Conservation (phyloP, 1,284 basidiomycete species). For the Xerocomus nothofagi region DNA sequence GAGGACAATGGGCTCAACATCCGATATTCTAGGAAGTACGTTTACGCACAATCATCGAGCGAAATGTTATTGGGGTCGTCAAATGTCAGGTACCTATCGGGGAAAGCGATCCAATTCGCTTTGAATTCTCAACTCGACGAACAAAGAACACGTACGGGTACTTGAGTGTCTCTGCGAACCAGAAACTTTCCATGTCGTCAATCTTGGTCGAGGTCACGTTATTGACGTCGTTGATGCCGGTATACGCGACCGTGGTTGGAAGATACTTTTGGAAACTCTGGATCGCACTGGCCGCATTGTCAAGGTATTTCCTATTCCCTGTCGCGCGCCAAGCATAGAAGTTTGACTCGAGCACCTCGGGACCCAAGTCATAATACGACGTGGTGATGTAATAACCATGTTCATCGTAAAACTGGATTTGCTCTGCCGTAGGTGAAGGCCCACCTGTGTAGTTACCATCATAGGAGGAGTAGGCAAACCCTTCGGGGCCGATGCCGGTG, state of each 20-base stretch:
- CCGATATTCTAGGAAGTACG: neutral
- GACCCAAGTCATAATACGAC: conserved; percentile 55
- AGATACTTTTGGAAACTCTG: conserved; percentile 50
- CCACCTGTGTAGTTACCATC: conserved; percentile 56
- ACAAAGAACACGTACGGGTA: conserved; percentile 52
- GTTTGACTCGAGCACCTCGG: conserved; percentile 75
- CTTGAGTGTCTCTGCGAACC: conserved; percentile 76
- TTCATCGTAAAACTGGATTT: conserved; percentile 53
- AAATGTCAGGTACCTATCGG: conserved; percentile 55
- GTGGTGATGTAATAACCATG: conserved; percentile 64
- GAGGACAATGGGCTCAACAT: conserved; percentile 21
- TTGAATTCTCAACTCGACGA: neutral
- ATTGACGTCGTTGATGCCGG: conserved; percentile 49
- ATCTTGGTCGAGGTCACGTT: conserved; percentile 43
- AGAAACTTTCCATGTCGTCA: conserved; percentile 71
- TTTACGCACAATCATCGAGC: conserved; percentile 58
- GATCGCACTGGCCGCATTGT: conserved; percentile 39
- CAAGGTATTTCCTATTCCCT: conserved; percentile 47
- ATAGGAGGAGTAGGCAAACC: conserved; percentile 56
- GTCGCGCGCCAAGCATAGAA: conserved; percentile 77
- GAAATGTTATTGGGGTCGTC: conserved; percentile 64
- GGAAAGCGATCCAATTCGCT: too few species aligned
- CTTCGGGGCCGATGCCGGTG: conserved; percentile 73
- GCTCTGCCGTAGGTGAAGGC: conserved; percentile 33
- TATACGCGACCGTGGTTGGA: conserved; percentile 42